A percentile compares a stretch with the other conserved stretches of the same genome.
These are phyloP conservation scores for Saturnispora besseyi DNA, from an alignment of 805 yeast species.

Conservation along the genomic window DNA sequence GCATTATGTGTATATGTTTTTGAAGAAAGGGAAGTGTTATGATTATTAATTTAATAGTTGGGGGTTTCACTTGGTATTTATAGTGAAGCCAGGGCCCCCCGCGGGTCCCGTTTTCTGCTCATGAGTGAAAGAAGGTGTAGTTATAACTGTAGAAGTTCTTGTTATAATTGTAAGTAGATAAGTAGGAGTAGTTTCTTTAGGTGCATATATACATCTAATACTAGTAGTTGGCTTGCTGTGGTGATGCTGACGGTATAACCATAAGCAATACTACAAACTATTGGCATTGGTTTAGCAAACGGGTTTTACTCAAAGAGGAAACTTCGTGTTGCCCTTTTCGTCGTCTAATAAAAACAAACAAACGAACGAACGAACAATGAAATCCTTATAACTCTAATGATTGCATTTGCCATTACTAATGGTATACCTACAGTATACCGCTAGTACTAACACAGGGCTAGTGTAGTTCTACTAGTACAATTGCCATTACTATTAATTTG, in stretches of 20 bases:
- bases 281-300: not conserved
- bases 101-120: constrained; percentile 1
- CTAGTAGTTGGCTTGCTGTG: not conserved
- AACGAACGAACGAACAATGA: not conserved
- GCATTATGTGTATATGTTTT: constrained; percentile 19
- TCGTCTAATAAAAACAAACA: not conserved
- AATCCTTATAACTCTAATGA: too few relatives aligned
- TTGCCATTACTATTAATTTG: too few relatives aligned
- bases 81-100: not conserved
- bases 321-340: not conserved
- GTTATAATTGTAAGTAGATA: too few relatives aligned
- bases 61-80: not conserved
- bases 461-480: too few relatives aligned
- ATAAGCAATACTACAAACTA: too few relatives aligned
- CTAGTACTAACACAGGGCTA: not conserved
- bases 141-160: too few relatives aligned
- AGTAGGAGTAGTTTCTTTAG: too few relatives aligned
- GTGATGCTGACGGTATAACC: not conserved
- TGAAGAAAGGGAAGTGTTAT: not conserved
- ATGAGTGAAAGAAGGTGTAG: not conserved
- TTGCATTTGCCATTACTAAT: not conserved
- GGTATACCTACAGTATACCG: not conserved
- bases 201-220: too few relatives aligned
- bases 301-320: not conserved
- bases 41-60: not conserved